Evolutionary conservation across 2,329 filamentous ascomycete species (phyloP).

Genomic region (Trichoderma brevicompactum): DNA sequence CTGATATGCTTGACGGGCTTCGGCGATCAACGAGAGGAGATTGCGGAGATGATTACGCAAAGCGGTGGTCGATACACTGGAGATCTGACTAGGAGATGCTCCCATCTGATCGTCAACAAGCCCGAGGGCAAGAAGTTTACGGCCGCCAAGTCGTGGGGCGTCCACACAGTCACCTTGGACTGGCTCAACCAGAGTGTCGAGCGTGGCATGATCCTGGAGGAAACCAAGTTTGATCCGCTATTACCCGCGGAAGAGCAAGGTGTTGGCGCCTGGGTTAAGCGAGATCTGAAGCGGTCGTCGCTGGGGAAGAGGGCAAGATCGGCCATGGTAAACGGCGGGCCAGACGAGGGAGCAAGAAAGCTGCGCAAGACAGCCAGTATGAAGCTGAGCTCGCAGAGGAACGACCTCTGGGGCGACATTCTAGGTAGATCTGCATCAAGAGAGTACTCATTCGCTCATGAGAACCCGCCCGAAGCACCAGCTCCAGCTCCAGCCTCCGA

Average conservation of each 20-base stretch:
- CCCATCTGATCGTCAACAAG: conserved; percentile 80
- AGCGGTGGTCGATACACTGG: conserved; percentile 86
- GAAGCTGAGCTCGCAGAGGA: conserved; percentile 77
- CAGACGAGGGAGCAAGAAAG: conserved; percentile 72
- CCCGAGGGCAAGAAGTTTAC: conserved; percentile 88
- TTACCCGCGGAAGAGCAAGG: conserved; percentile 74
- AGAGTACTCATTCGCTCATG: conserved; percentile 42
- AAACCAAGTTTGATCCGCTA: conserved; percentile 78
- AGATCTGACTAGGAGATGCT: conserved; percentile 83
- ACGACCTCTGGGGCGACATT: conserved; percentile 90
- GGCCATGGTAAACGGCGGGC: conserved; percentile 41
- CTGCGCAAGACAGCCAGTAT: conserved; percentile 85
- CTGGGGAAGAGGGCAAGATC: conserved; percentile 65
- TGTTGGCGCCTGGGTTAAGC: conserved; percentile 70
- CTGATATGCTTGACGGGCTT: conserved; percentile 63
- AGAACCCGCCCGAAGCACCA: conserved; percentile 29
- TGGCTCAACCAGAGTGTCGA: conserved; percentile 86
- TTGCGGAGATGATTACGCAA: conserved; percentile 67
- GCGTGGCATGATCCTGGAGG: conserved; percentile 89
- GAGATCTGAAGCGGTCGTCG: conserved; percentile 50
- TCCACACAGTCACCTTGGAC: conserved; percentile 77
- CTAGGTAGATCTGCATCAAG: conserved; percentile 55
- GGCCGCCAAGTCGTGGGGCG: conserved; percentile 80
- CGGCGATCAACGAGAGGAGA: conserved; percentile 66
- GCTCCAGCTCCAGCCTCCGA: conserved; percentile 28